Base-by-base conservation (phyloP, 805 yeast species). In the Candida coleopterorum region DNA sequence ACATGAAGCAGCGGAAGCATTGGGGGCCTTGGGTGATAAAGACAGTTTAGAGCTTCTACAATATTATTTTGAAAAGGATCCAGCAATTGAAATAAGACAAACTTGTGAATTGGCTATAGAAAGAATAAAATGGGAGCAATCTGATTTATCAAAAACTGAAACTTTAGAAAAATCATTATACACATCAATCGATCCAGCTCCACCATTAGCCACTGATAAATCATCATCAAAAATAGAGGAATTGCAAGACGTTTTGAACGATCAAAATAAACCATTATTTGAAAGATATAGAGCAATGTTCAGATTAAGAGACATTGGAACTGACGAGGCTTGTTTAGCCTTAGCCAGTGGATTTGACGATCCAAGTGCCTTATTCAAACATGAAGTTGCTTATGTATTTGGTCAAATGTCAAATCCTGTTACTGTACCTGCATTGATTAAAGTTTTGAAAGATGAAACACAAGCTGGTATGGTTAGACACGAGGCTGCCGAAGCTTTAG, bases 401-500 rank as follows among this genome's bases (percentile, higher is more conserved):
- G 99, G 99, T 37, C 99, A 93, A 70, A 72, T 93, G 57, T 85
- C 95, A 58, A 87, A 85, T 62, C 96, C 97, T 18, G 85, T 81
- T 25, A 81, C 94, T 25, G 95, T 93, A 24, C 96, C 97, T 26
- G 71, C 90, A 15, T 75, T 94, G 44, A 74, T 87, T 40, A 80
- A 85, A 63, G 87, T 93, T 3, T 74, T 94, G 50, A 79, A 79
- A 49, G 77, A 85, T 59, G 75, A 72, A 41, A 55, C 63, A 11
- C 96, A 93, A 68, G 97, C 95, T 36, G 95, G 94, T 45, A 93
- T 93, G 99, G 98, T 94, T 23, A 83, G 99, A 67, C 99, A 93
- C 58, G 99, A 93, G 68, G 98, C 97, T 40, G 98, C 97, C 18
- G 99, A 93, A 67, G 98, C 98, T 18, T 73, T 94, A 51, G 98